Percentiles rank a stretch among this genome's conserved stretches.
Evolutionary conservation across 805 yeast genomes (phyloP).

Genomic region (Ogataea haglerorum): DNA sequence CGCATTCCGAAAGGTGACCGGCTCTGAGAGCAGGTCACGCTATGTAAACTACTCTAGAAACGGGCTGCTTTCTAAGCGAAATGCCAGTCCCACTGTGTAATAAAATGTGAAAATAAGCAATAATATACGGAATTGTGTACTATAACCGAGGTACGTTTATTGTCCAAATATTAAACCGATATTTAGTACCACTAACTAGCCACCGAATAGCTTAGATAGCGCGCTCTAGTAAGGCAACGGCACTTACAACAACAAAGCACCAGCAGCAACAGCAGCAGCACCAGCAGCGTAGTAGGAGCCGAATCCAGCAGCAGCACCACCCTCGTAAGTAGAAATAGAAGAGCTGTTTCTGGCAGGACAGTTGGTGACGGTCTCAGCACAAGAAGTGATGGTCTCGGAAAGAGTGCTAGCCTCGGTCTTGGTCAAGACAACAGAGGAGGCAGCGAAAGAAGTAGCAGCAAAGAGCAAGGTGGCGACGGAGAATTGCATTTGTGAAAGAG

Average conservation of each 20-base stretch:
- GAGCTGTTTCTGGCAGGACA: constrained; percentile 39
- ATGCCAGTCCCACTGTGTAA: constrained; percentile 17
- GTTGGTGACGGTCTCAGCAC: constrained; percentile 36
- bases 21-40: constrained; percentile 21
- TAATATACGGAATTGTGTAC: no score
- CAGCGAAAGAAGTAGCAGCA: constrained; percentile 39
- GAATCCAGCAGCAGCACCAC: constrained; percentile 31
- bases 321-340: constrained; percentile 32
- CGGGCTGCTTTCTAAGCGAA: constrained; percentile 20
- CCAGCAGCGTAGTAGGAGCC: constrained; percentile 31
- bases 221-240: constrained; percentile 2
- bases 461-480: constrained; percentile 37
- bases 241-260: constrained; percentile 34
- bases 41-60: constrained; percentile 27
- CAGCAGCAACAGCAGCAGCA: constrained; percentile 34
- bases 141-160: constrained; percentile 4
- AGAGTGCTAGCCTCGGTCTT: constrained; percentile 35
- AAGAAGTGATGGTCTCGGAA: constrained; percentile 39
- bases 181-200: constrained; percentile 10
- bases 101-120: background rate
- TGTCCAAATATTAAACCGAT: constrained; percentile 9
- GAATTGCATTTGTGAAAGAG: constrained; percentile 42
- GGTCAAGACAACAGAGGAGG: constrained; percentile 30
- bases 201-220: constrained; percentile 4
- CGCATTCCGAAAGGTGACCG: constrained; percentile 19